These are phyloP conservation scores for Tieghemostelium lacteum DNA, from an alignment of 78 protist species.

Conservation along the genomic window DNA sequence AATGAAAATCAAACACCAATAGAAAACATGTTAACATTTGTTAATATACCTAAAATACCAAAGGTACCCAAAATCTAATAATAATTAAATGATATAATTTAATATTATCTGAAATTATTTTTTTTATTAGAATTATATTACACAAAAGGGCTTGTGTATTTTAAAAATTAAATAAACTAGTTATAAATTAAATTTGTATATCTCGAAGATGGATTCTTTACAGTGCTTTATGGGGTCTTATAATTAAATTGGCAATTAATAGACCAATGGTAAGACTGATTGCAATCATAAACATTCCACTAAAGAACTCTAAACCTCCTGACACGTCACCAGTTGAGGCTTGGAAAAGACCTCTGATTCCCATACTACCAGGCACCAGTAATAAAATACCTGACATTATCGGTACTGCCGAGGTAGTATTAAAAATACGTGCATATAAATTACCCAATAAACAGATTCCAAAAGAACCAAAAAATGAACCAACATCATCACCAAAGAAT, in stretches of 20 bases:
- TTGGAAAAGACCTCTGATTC: slow-evolving; percentile 50
- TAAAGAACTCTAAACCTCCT: slow-evolving; percentile 27
- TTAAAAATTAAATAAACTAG: too few relatives aligned
- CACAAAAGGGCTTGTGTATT: too few relatives aligned
- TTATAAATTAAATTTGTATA: too few relatives aligned
- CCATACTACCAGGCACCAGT: slow-evolving; percentile 73
- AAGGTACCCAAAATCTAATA: too few relatives aligned
- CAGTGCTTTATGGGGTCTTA: slow-evolving; percentile 64
- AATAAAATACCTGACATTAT: slow-evolving; percentile 65
- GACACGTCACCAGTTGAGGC: slow-evolving; percentile 50
- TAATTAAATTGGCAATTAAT: slow-evolving; percentile 66
- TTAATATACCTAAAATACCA: too few relatives aligned
- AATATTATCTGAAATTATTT: too few relatives aligned
- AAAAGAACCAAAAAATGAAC: slow-evolving; percentile 68
- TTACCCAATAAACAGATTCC: slow-evolving; percentile 42
- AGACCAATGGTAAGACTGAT: slow-evolving; percentile 52
- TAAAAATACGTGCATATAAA: slow-evolving; percentile 44
- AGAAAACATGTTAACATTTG: too few relatives aligned
- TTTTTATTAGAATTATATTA: too few relatives aligned
- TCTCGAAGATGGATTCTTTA: background rate
- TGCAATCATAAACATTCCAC: slow-evolving; percentile 73
- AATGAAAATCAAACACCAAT: too few relatives aligned
- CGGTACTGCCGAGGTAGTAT: slow-evolving; percentile 36
- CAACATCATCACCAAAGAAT: slow-evolving; percentile 66
- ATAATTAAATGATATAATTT: too few relatives aligned